Evolutionary conservation across 2,329 filamentous ascomycete species (phyloP).

Genomic region (Fusarium redolens): DNA sequence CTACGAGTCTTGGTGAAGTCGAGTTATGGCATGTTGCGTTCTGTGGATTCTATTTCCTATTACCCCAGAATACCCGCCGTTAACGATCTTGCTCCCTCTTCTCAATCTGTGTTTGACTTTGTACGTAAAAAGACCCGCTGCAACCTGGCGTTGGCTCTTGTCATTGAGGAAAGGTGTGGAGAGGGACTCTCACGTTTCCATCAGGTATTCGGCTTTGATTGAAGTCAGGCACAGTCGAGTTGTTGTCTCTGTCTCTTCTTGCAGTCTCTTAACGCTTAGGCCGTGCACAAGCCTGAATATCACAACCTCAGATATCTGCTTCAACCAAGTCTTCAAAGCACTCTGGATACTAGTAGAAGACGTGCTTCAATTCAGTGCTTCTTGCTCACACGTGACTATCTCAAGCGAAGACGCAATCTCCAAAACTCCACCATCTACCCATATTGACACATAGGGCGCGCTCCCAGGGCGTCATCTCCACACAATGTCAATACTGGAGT

Average conservation of each 20-base stretch:
- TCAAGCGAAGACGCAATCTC: slow-evolving; percentile 16
- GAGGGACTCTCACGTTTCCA: background rate
- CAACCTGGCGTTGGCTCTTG: background rate
- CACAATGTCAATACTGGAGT: slow-evolving; percentile 9
- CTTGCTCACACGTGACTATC: background rate
- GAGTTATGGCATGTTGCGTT: background rate
- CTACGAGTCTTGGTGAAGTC: background rate
- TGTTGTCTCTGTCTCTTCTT: background rate
- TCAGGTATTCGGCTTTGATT: background rate
- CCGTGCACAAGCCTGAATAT: background rate
- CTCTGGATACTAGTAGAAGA: background rate
- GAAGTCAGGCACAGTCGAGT: background rate
- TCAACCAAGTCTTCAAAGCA: background rate
- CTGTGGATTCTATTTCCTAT: background rate
- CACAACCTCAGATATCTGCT: background rate
- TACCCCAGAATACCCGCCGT: slow-evolving; percentile 11
- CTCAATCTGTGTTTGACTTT: slow-evolving; percentile 13
- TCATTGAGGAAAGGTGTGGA: background rate
- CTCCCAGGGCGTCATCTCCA: slow-evolving; percentile 19
- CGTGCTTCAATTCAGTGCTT: no score
- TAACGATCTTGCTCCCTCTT: background rate
- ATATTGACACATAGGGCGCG: slow-evolving; percentile 23
- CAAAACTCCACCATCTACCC: slow-evolving; percentile 21
- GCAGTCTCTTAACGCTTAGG: background rate
- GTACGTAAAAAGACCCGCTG: slow-evolving; percentile 31